Evolutionary conservation across 768 basidiomycete genomes (phyloP), one percentile per base, ranked within the genome.

Genomic region (Hemileccinum rubropunctum): DNA sequence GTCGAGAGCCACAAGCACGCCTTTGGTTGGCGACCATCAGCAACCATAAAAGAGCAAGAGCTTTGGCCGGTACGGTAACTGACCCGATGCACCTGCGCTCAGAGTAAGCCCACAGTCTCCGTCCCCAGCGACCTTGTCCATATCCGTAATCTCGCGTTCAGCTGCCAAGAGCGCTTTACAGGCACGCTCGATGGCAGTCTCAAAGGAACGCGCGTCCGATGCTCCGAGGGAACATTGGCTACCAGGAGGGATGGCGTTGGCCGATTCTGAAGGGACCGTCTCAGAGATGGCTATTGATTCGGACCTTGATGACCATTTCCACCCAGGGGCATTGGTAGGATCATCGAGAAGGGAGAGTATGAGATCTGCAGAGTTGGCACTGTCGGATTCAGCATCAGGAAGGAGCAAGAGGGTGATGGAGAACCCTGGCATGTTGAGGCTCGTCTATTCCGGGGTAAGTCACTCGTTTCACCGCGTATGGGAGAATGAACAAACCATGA

Each of bases 61-160:
- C 5, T 15, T 13, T 10, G 34, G 18, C 17, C 4, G 3, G 13
- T 6, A 33, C 13, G 11, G 36, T n/a, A 34, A 58, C 68, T 62
- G 59, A 81, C 86, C 84, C 61, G 81, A 75, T 28, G 88, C 87
- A 32, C 95, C 95, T 9, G 82, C 81, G 74, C 82, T 80, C 32
- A 86, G 75, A 0, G 83, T 86, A 39, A 84, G 64, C 0, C 85
- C 85, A 40, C 82, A 83, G 60, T 88, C 86, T 5, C 95, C 95
- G 62, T 98, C 95, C 23, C 95, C 95, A 2, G 91, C 89, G 46
- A 98, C 86, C 50, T 80, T 85, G 66, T 99, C 95, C 83, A 91
- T 88, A 17, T 78, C 71, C 13, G 95, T 98, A 53, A 99, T 92
- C 57, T 94, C 92, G 1, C 88, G 82, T 65, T 98, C 95, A 8